Evolutionary conservation across 208 protist genomes (phyloP).

Genomic region (Endotrypanum monterogeii): DNA sequence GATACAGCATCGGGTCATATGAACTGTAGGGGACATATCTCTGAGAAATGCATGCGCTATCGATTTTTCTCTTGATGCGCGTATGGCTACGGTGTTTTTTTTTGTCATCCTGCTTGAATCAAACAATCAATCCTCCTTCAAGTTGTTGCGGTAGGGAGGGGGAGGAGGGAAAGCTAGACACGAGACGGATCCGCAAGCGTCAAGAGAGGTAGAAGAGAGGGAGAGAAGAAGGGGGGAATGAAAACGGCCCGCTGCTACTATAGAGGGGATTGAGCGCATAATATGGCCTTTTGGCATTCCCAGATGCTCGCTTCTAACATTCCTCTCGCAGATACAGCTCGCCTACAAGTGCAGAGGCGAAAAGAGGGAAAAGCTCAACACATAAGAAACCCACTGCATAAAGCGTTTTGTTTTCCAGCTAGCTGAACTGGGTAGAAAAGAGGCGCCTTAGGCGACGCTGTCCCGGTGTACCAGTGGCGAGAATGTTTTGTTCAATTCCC

Average conservation of each 20-base stretch:
- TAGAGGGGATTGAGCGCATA: neutral
- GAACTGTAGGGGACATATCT: neutral
- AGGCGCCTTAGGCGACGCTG: neutral
- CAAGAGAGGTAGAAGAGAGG: slow-evolving; percentile 10
- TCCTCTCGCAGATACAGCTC: neutral
- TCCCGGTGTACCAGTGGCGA: neutral
- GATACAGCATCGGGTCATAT: neutral
- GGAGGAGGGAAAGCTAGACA: neutral
- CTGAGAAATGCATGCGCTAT: neutral
- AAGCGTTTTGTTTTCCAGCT: neutral
- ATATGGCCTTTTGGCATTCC: neutral
- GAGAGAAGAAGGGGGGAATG: slow-evolving; percentile 15
- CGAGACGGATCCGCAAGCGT: neutral
- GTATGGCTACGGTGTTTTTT: neutral
- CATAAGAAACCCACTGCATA: neutral
- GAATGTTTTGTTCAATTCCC: neutral
- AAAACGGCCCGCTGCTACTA: neutral
- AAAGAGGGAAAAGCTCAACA: neutral
- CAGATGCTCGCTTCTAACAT: neutral
- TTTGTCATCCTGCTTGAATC: neutral
- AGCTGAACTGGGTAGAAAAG: neutral
- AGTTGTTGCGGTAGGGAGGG: neutral
- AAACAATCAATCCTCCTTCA: neutral
- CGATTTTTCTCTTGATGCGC: neutral
- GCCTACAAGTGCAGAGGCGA: neutral